These are phyloP conservation scores for Coix lacrymajobi DNA, from an alignment of 176 grass and related monocot species.

Conservation along the genomic window DNA sequence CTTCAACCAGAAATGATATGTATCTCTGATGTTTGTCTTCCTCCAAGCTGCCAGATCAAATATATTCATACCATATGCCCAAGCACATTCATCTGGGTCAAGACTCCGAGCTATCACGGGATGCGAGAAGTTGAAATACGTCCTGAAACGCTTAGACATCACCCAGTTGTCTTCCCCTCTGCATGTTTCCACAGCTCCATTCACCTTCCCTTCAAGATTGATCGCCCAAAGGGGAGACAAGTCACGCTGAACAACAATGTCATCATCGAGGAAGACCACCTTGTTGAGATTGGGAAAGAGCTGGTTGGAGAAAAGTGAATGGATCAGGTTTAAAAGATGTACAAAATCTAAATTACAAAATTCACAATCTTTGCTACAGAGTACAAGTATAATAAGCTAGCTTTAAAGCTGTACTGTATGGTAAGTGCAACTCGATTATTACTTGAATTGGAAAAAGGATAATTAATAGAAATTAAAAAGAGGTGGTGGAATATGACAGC, in stretches of 20 bases:
- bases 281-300: constrained; percentile 89
- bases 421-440: neutral
- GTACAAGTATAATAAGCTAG: neutral
- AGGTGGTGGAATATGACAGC: neutral
- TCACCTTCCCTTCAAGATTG: constrained; percentile 78
- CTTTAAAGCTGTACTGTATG: neutral
- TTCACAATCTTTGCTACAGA: neutral
- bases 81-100: constrained; percentile 87
- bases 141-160: constrained; percentile 89
- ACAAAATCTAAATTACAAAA: neutral
- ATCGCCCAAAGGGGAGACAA: constrained; percentile 81
- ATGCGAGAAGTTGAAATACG: constrained; percentile 95
- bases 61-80: constrained; percentile 94
- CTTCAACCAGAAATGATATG: constrained; percentile 93
- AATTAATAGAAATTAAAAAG: neutral
- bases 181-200: constrained; percentile 88
- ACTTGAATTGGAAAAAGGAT: neutral
- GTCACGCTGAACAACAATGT: constrained; percentile 79
- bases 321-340: constrained; percentile 1
- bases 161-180: constrained; percentile 85
- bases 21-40: constrained; percentile 81
- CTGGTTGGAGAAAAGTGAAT: constrained; percentile 47
- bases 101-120: constrained; percentile 67
- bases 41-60: constrained; percentile 83
- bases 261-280: constrained; percentile 93